Conservation (phyloP, 1,284 basidiomycete genomes). For the Trametes polyzona region DNA sequence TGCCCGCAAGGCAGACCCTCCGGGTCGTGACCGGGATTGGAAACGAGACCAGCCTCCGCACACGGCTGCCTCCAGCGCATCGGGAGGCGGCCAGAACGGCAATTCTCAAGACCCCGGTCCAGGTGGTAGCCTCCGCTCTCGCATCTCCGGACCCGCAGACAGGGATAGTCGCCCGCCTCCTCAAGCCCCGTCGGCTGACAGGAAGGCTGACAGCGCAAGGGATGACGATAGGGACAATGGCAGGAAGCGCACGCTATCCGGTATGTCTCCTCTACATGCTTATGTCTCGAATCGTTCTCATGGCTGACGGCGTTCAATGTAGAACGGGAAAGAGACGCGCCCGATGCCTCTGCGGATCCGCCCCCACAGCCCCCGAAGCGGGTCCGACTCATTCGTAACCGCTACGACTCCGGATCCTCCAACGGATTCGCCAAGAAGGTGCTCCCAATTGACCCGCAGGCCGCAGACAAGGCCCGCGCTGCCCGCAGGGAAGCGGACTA, state of each 20-base stretch:
- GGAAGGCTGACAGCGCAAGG: constrained; percentile 22
- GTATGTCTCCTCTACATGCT: no score
- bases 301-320: neutral
- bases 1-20: constrained; percentile 29
- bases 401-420: constrained; percentile 37
- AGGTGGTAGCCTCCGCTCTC: constrained; percentile 61
- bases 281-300: neutral
- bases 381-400: constrained; percentile 45
- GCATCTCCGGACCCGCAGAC: constrained; percentile 54
- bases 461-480: constrained; percentile 53
- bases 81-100: constrained; percentile 13
- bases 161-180: constrained; percentile 45
- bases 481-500: constrained; percentile 48
- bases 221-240: constrained; percentile 66
- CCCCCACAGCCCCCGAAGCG: constrained; percentile 39
- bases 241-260: constrained; percentile 69
- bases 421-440: constrained; percentile 58
- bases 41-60: constrained; percentile 30
- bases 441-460: constrained; percentile 62
- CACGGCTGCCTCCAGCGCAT: constrained; percentile 17
- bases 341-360: constrained; percentile 29
- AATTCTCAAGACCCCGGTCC: constrained; percentile 19
- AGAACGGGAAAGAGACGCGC: constrained; percentile 57
- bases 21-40: constrained; percentile 35
- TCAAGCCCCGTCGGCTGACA: constrained; percentile 38